Evolutionary conservation across 768 basidiomycete species (phyloP).

Genomic region (Leucocoprinus leucothites): DNA sequence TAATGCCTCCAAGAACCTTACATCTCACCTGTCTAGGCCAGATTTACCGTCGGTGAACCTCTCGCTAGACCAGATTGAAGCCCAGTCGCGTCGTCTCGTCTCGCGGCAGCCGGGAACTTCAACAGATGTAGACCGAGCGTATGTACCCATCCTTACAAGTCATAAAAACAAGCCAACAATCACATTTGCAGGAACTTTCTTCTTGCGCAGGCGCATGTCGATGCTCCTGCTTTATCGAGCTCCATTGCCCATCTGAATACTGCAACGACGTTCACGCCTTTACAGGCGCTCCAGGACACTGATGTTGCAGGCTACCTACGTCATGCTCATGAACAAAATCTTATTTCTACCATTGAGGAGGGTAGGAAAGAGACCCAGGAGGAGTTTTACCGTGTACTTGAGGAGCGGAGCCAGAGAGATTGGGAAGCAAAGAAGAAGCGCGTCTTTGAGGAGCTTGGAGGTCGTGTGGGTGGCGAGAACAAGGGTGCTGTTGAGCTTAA

Average conservation of each 20-base stretch:
- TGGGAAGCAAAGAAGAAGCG: constrained; percentile 91
- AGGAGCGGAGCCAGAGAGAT: constrained; percentile 70
- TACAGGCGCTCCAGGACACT: constrained; percentile 92
- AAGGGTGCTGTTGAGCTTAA: constrained; percentile 54
- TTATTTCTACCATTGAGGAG: constrained; percentile 93
- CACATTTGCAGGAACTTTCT: constrained; percentile 69
- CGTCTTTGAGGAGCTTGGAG: constrained; percentile 87
- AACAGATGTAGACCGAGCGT: constrained; percentile 74
- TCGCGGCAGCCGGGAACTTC: constrained; percentile 64
- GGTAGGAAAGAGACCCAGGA: constrained; percentile 81
- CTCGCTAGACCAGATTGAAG: constrained; percentile 93
- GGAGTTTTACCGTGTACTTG: constrained; percentile 78
- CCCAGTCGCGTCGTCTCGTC: constrained; percentile 82
- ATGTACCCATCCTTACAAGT: constrained; percentile 24
- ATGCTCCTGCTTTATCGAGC: constrained; percentile 81
- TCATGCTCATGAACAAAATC: constrained; percentile 92
- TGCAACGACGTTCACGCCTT: constrained; percentile 77
- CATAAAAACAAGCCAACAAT: constrained; percentile 8
- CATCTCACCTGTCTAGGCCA: constrained; percentile 70
- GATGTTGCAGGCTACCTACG: constrained; percentile 92
- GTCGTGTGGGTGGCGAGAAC: constrained; percentile 54
- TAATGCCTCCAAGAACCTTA: constrained; percentile 68
- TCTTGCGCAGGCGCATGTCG: constrained; percentile 90
- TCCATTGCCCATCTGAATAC: constrained; percentile 85
- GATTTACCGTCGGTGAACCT: constrained; percentile 88